These are phyloP conservation scores for Phytophthora lateralis DNA, from an alignment of 352 stramenopile species.

Conservation along the genomic window DNA sequence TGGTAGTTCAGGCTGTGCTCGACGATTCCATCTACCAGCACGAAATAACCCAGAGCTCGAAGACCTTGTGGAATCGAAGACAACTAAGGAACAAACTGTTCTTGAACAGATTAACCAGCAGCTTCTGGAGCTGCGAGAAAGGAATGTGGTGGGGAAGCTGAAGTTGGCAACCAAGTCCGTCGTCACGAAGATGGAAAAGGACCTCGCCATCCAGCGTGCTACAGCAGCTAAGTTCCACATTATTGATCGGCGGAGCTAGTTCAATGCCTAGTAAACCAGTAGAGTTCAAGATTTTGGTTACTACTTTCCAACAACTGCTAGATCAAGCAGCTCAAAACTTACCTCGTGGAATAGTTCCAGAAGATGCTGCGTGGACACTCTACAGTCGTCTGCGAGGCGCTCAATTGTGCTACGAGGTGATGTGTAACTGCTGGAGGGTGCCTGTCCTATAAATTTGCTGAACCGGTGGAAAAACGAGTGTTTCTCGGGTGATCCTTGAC, in stretches of 20 bases:
- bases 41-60: constrained; percentile 49
- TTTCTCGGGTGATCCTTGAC: constrained; percentile 8
- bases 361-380: constrained; percentile 27
- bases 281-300: neutral
- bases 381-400: constrained; percentile 31
- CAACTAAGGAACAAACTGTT: constrained; percentile 42
- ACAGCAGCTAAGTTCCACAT: constrained; percentile 58
- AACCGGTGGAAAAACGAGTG: constrained; percentile 32
- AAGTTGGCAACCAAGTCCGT: constrained; percentile 52
- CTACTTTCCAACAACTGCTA: neutral
- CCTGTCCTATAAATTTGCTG: constrained; percentile 15
- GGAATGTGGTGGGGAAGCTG: constrained; percentile 59
- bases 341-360: constrained; percentile 24
- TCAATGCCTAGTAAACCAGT: constrained; percentile 8
- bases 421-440: neutral
- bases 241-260: constrained; percentile 43
- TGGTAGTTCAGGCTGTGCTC: constrained; percentile 62
- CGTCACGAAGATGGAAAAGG: constrained; percentile 58
- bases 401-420: constrained; percentile 13
- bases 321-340: neutral
- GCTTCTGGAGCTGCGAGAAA: constrained; percentile 59
- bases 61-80: constrained; percentile 49
- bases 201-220: constrained; percentile 47
- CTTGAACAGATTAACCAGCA: constrained; percentile 67
- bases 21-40: constrained; percentile 63